Evolutionary conservation across 352 stramenopile genomes (phyloP).

Genomic region (Globisporangium iwayamae): DNA sequence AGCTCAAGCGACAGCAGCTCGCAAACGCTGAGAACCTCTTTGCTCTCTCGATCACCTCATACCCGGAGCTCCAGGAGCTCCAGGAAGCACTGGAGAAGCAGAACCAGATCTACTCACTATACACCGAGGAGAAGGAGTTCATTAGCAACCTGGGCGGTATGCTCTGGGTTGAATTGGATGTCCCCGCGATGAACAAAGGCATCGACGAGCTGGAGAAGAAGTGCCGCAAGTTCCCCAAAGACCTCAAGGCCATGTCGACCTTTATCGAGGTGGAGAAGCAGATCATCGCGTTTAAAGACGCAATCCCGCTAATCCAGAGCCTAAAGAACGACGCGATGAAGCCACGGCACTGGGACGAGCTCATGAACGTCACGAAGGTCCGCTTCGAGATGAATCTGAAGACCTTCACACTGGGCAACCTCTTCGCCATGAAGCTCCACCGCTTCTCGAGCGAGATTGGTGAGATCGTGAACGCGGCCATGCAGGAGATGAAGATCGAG

Average conservation of each 20-base stretch:
- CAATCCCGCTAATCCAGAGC: conserved; percentile 91
- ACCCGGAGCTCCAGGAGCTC: conserved; percentile 88
- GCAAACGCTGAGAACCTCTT: conserved; percentile 95
- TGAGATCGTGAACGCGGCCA: conserved; percentile 91
- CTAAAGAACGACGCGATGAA: conserved; percentile 95
- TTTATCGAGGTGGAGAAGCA: conserved; percentile 91
- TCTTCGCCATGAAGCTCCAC: conserved; percentile 93
- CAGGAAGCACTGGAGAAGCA: conserved; percentile 87
- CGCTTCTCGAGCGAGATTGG: conserved; percentile 88
- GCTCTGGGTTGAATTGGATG: conserved; percentile 93
- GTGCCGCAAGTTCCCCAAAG: conserved; percentile 89
- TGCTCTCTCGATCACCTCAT: conserved; percentile 87
- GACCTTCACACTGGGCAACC: conserved; percentile 88
- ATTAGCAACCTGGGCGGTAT: conserved; percentile 85
- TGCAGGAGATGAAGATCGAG: conserved; percentile 94
- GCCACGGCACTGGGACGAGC: conserved; percentile 86
- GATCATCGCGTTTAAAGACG: conserved; percentile 92
- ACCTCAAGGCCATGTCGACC: conserved; percentile 87
- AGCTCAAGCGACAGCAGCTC: conserved; percentile 80
- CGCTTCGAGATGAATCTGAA: conserved; percentile 93
- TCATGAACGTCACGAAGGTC: conserved; percentile 88
- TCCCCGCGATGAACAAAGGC: conserved; percentile 88
- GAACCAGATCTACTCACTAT: conserved; percentile 88
- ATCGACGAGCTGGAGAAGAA: conserved; percentile 93
- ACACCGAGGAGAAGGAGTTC: conserved; percentile 93